These are phyloP conservation scores for Ceriops zippeliana DNA, from an alignment of 345 rosid genomes.

Conservation along the genomic window DNA sequence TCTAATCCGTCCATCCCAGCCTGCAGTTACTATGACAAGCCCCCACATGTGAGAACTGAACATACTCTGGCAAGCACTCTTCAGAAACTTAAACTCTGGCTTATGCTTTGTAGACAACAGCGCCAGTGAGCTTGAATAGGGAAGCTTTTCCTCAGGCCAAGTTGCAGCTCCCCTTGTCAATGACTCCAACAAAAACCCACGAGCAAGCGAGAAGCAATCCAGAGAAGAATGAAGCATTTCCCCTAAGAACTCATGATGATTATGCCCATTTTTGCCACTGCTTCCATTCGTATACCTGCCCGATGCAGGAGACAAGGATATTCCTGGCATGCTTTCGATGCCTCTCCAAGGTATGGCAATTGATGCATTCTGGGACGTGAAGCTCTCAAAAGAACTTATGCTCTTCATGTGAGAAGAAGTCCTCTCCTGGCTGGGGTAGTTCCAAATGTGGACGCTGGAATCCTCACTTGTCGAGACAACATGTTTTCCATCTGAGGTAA, in stretches of 20 bases:
- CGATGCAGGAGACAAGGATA: constrained; percentile 3
- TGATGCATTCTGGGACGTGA: constrained; percentile 35
- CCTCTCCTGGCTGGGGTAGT: constrained; percentile 21
- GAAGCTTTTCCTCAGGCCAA: constrained; percentile 58
- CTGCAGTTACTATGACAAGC: constrained; percentile 40
- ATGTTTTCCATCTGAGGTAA: constrained; percentile 39
- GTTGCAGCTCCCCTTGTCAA: constrained; percentile 47
- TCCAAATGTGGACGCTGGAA: constrained; percentile 43
- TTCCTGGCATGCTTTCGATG: constrained; percentile 1
- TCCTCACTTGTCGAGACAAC: constrained; percentile 45
- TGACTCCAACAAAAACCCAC: constrained; percentile 18
- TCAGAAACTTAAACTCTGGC: constrained; percentile 37
- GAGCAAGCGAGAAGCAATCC: constrained; percentile 21
- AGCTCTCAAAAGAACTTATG: constrained; percentile 33
- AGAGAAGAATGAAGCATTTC: constrained; percentile 23
- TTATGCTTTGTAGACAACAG: constrained; percentile 27
- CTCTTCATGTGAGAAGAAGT: constrained; percentile 23
- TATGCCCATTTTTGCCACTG: constrained; percentile 18
- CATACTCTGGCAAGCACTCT: constrained; percentile 22
- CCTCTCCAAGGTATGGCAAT: constrained; percentile 40
- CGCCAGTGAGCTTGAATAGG: constrained; percentile 11
- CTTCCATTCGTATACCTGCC: background rate
- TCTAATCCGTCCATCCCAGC: constrained; percentile 45
- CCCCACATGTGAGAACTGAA: constrained; percentile 40
- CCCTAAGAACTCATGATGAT: constrained; percentile 18